Conservation (phyloP, 148 eudicot species). For the Diospyros kaki region DNA sequence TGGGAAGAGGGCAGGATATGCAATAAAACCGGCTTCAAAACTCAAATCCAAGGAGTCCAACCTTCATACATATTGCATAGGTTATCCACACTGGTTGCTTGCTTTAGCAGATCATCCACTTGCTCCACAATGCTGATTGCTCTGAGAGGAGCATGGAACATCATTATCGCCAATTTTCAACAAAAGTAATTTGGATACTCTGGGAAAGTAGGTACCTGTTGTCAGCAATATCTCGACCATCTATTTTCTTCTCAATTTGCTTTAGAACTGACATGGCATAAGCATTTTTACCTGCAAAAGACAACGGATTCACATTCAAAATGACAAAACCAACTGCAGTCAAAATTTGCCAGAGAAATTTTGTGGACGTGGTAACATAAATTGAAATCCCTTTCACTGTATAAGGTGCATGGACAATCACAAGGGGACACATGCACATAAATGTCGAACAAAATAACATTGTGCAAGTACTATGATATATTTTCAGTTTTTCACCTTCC, state of each 20-base stretch:
- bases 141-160: slow-evolving; percentile 33
- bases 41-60: slow-evolving; percentile 99
- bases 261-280: slow-evolving; percentile 84
- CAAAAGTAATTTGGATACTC: slow-evolving; percentile 13
- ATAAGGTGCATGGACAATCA: neutral
- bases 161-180: slow-evolving; percentile 3
- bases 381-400: neutral
- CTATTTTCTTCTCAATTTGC: slow-evolving; percentile 86
- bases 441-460: neutral
- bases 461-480: neutral
- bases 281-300: slow-evolving; percentile 76
- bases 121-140: slow-evolving; percentile 72
- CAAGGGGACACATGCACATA: neutral
- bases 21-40: slow-evolving; percentile 1
- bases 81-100: slow-evolving; percentile 90
- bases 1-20: neutral
- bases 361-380: neutral
- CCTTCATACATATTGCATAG: slow-evolving; percentile 99
- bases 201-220: slow-evolving; percentile 55
- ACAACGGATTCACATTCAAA: too few species aligned
- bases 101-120: slow-evolving; percentile 89
- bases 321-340: too few species aligned
- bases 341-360: too few species aligned
- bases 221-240: slow-evolving; percentile 79
- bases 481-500: neutral